These are phyloP conservation scores for Acanthamoeba triangularis DNA, from an alignment of 208 protist species.

Conservation along the genomic window DNA sequence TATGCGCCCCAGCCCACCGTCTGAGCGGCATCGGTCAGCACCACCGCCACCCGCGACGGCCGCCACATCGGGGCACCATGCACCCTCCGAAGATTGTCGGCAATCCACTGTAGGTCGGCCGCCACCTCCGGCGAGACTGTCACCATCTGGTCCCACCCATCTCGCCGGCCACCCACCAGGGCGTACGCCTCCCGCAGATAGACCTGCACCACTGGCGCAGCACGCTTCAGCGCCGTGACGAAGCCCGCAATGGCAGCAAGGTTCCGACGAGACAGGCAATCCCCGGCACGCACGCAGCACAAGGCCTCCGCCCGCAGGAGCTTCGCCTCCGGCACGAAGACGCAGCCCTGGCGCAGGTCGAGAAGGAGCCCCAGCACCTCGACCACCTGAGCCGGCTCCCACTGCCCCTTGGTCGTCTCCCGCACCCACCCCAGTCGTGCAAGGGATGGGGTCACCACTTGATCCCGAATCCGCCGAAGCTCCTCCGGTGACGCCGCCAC, in stretches of 20 bases:
- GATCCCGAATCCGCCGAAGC: background rate
- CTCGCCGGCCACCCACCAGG: background rate
- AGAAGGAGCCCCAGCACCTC: background rate
- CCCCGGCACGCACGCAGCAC: background rate
- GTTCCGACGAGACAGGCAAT: background rate
- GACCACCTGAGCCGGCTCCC: background rate
- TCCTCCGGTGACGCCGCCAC: background rate
- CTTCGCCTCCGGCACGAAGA: background rate
- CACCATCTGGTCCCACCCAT: background rate
- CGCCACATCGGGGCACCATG: background rate
- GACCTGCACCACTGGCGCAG: background rate
- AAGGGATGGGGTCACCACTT: background rate
- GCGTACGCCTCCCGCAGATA: background rate
- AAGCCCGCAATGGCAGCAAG: background rate
- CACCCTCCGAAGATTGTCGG: background rate
- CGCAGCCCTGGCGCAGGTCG: background rate
- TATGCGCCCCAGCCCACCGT: background rate
- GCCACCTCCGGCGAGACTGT: background rate
- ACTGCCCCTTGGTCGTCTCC: background rate
- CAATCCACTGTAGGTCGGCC: background rate
- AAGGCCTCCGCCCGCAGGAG: background rate
- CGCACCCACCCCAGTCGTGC: background rate
- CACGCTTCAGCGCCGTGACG: background rate
- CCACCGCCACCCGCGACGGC: background rate
- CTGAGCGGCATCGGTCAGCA: background rate